A percentile compares a stretch with the other conserved stretches of the same genome.
Conservation (phyloP, 192 early-diverging fungal genomes). For the Coemansia aciculifera region DNA sequence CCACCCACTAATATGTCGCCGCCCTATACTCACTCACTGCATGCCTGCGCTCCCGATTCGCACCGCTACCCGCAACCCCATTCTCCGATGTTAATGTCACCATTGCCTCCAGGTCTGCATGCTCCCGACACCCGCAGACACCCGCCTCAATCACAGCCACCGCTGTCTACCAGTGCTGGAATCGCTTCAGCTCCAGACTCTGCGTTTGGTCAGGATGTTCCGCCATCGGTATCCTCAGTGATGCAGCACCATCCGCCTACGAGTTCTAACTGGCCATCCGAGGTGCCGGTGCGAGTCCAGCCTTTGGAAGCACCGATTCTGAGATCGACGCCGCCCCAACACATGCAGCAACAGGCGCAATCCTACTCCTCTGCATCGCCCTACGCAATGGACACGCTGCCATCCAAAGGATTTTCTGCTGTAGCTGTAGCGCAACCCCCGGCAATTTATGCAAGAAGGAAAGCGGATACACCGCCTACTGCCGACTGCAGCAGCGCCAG, state of each 20-base stretch:
- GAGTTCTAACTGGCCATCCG: not conserved
- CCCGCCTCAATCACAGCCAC: not conserved
- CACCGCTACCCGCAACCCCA: slow-evolving; percentile 5
- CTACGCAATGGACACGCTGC: slow-evolving; percentile 36
- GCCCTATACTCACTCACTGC: slow-evolving; percentile 2
- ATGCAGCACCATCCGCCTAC: slow-evolving; percentile 4
- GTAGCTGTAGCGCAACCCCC: slow-evolving; percentile 21
- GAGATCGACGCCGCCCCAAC: slow-evolving; percentile 55
- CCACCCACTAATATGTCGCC: not conserved
- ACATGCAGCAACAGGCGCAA: slow-evolving; percentile 46
- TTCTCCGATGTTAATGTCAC: slow-evolving; percentile 1
- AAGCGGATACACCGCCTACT: slow-evolving; percentile 23
- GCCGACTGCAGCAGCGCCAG: slow-evolving; percentile 19
- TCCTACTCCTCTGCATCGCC: slow-evolving; percentile 32
- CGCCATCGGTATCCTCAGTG: slow-evolving; percentile 13
- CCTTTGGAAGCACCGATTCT: slow-evolving; percentile 12
- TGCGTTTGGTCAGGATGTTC: slow-evolving; percentile 6
- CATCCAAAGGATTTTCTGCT: slow-evolving; percentile 6
- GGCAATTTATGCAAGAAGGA: slow-evolving; percentile 52
- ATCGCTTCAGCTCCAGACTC: not conserved
- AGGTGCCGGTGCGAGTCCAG: not conserved
- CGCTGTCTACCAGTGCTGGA: not conserved
- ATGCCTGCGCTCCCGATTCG: slow-evolving; percentile 7
- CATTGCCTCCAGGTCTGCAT: not conserved
- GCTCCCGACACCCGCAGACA: not conserved